These are phyloP conservation scores for Colletotrichum truncatum DNA, from an alignment of 2,329 filamentous ascomycete genomes.

Conservation along the genomic window DNA sequence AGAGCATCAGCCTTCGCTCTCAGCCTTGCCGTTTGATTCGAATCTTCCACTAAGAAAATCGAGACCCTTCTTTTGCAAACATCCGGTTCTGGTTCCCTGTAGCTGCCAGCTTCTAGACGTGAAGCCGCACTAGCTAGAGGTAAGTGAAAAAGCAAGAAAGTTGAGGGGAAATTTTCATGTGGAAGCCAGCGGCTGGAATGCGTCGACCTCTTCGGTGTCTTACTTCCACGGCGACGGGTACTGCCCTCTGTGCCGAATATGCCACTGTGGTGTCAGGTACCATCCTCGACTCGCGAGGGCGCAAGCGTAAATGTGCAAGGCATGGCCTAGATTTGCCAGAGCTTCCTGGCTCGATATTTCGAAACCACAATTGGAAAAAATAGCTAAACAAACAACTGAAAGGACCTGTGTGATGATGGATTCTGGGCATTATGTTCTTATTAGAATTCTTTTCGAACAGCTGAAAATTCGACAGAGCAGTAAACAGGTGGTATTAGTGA, in stretches of 20 bases:
- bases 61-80: background rate
- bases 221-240: conserved; percentile 23
- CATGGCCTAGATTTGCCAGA: conserved; percentile 1
- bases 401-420: background rate
- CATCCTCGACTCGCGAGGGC: conserved; percentile 9
- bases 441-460: background rate
- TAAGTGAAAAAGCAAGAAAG: conserved; percentile 12
- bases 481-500: background rate
- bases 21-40: background rate
- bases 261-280: background rate
- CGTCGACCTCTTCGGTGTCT: conserved; percentile 19
- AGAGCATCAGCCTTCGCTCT: background rate
- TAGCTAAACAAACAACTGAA: background rate
- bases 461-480: background rate
- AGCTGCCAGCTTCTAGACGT: conserved; percentile 1
- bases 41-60: background rate
- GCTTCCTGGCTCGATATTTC: background rate
- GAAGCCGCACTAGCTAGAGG: background rate
- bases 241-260: conserved; percentile 8
- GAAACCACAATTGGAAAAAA: background rate
- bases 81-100: background rate
- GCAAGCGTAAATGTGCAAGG: background rate
- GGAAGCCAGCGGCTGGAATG: conserved; percentile 20
- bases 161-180: conserved; percentile 16
- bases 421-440: background rate